Percentiles rank a stretch among this genome's conserved stretches.
Conservation (phyloP, 164 flowering plant genomes). For the Magnolia kwangsiensis region DNA sequence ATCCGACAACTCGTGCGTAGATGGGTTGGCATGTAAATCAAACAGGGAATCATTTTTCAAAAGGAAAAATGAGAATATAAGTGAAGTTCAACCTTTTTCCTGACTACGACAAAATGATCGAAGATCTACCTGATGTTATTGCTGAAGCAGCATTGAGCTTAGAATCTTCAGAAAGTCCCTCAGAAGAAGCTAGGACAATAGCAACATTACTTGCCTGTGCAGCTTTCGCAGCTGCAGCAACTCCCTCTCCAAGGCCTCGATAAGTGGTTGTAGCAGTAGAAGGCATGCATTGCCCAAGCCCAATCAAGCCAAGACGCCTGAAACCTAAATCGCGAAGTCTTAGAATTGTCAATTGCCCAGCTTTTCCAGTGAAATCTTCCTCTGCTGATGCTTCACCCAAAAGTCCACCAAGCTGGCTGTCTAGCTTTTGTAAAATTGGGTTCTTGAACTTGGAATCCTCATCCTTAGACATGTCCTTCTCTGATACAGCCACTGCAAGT, state of each 20-base stretch:
- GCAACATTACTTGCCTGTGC: conserved; percentile 74
- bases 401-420: conserved; percentile 63
- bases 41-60: neutral
- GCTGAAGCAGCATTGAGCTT: conserved; percentile 70
- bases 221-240: conserved; percentile 74
- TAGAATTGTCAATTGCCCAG: conserved; percentile 74
- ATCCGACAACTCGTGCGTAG: neutral
- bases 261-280: conserved; percentile 31
- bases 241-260: conserved; percentile 58
- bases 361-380: conserved; percentile 92
- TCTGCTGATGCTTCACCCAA: conserved; percentile 80
- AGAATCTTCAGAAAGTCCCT: conserved; percentile 51
- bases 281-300: conserved; percentile 53
- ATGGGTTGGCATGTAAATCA: neutral
- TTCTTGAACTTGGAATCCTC: conserved; percentile 66
- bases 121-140: conserved; percentile 64
- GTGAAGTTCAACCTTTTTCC: neutral
- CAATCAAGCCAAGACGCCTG: conserved; percentile 77
- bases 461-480: conserved; percentile 82
- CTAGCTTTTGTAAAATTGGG: conserved; percentile 55
- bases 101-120: neutral
- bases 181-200: conserved; percentile 72
- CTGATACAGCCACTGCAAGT: conserved; percentile 86
- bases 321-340: conserved; percentile 80
- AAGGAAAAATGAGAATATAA: neutral